Base-by-base conservation (phyloP, 805 yeast genomes). In the Candida sonorensis region DNA sequence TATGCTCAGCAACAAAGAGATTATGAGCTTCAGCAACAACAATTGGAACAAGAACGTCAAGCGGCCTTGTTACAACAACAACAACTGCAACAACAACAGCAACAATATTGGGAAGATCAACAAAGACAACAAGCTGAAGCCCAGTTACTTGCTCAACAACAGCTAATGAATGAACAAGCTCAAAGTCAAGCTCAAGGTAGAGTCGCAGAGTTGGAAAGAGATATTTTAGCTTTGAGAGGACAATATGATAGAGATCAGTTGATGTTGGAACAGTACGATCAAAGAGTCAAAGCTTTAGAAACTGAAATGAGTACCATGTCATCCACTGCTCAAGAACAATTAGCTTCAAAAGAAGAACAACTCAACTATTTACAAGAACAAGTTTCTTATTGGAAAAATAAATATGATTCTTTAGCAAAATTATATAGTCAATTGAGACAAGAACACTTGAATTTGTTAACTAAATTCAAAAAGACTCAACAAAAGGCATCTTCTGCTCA, bases 401-500 rank as follows among this genome's bases (percentile, higher is more conserved):
- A 88, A 61, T 88, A 88, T 58, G 95, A 87, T 51, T 71, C 92
- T 0, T 67, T 88, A 41, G 96, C 96, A 5, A 85, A 85, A 50
- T 66, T 88, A 42, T 88, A 88, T 56, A 79, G 94, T 2, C 95
- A 87, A 59, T 66, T 88, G 45, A 80, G 97, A 51, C 94, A 84
- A 58, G 97, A 88, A 58, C 96, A 88, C 53, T 67, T 88, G 49
- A 81, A 78, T 41, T 60, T 87, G 35, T 67, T 88, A 51, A 68
- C 81, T 31, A 81, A 80, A 51, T 80, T 80, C 52, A 87, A 88
- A 53, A 78, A 81, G 45, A 68, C 80, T 29, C 94, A 86, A 59
- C 83, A 85, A 44, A 84, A 83, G 58, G 94, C 92, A 3, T 81
- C 87, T 10, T 67, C 75, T 44, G 96, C 96, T 9, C 95, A 86